Percentiles rank a stretch among this genome's conserved stretches.
Conservation (phyloP, 345 rosid species). For the Lenwebbia sp. region DNA sequence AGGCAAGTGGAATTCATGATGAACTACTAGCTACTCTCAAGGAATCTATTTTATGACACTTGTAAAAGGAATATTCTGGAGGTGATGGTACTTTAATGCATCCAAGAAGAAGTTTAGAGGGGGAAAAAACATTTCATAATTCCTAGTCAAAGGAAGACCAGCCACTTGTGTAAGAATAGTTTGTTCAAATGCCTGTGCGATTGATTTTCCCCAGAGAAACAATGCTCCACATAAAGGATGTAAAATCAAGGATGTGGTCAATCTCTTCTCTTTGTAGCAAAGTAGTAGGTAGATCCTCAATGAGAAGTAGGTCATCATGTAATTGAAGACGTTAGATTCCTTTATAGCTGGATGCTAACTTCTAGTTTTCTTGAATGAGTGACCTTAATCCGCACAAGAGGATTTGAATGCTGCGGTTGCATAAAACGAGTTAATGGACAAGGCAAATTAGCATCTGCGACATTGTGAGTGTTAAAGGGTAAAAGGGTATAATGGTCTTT, state of each 20-base stretch:
- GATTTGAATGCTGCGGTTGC: neutral
- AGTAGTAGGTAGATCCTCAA: neutral
- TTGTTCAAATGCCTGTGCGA: neutral
- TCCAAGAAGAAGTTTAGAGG: neutral
- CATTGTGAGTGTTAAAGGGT: no score
- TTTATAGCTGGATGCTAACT: neutral
- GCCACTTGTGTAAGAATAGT: neutral
- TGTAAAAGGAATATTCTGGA: neutral
- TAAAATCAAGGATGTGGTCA: neutral
- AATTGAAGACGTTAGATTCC: neutral
- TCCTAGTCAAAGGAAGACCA: neutral
- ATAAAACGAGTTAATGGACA: neutral
- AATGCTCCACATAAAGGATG: neutral
- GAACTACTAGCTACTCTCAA: neutral
- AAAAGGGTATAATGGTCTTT: no score
- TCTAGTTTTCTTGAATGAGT: neutral
- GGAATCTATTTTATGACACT: neutral
- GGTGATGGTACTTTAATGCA: neutral
- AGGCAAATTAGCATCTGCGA: neutral
- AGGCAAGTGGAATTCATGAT: neutral
- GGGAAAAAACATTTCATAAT: neutral
- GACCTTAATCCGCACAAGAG: neutral
- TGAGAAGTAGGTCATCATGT: neutral
- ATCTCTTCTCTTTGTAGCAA: neutral
- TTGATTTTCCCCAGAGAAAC: neutral